Conservation (phyloP, 768 basidiomycete species). For the Tylopilus sp. region DNA sequence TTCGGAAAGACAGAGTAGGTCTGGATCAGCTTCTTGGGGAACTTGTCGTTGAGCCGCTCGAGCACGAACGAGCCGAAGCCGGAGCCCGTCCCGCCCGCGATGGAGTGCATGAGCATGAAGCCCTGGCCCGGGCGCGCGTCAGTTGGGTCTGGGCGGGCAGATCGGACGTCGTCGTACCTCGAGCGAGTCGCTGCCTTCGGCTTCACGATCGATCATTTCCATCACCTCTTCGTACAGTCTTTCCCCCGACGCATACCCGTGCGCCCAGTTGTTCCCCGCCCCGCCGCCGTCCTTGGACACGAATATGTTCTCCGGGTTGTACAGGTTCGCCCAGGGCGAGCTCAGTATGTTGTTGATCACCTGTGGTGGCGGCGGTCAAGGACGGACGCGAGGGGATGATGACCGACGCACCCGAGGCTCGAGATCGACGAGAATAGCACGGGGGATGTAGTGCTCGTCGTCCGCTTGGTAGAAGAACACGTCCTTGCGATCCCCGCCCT, state of each 20-base stretch:
- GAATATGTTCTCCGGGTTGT: slow-evolving; percentile 98
- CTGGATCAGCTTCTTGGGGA: slow-evolving; percentile 98
- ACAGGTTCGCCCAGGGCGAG: slow-evolving; percentile 80
- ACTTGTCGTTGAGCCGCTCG: slow-evolving; percentile 94
- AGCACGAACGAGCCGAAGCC: slow-evolving; percentile 97
- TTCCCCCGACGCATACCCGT: slow-evolving; percentile 90
- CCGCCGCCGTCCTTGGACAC: slow-evolving; percentile 97
- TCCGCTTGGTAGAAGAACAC: slow-evolving; percentile 99
- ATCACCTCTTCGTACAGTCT: slow-evolving; percentile 92
- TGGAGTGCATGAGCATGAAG: slow-evolving; percentile 98
- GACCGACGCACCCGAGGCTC: slow-evolving; percentile 81
- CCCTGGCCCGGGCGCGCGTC: slow-evolving; percentile 52
- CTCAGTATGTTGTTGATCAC: slow-evolving; percentile 94
- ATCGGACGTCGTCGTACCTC: slow-evolving; percentile 55
- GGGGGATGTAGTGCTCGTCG: slow-evolving; percentile 97
- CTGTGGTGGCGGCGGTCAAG: slow-evolving; percentile 38
- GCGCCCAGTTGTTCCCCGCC: slow-evolving; percentile 98
- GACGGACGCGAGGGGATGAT: not conserved
- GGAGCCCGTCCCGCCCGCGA: slow-evolving; percentile 97
- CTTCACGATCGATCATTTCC: slow-evolving; percentile 98
- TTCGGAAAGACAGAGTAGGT: slow-evolving; percentile 99
- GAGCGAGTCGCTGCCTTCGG: slow-evolving; percentile 94
- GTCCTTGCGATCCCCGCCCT: slow-evolving; percentile 95
- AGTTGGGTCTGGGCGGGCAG: not conserved
- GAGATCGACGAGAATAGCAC: slow-evolving; percentile 93